These are phyloP conservation scores for Phytophthora tubulina DNA, from an alignment of 352 stramenopile genomes.

Conservation along the genomic window DNA sequence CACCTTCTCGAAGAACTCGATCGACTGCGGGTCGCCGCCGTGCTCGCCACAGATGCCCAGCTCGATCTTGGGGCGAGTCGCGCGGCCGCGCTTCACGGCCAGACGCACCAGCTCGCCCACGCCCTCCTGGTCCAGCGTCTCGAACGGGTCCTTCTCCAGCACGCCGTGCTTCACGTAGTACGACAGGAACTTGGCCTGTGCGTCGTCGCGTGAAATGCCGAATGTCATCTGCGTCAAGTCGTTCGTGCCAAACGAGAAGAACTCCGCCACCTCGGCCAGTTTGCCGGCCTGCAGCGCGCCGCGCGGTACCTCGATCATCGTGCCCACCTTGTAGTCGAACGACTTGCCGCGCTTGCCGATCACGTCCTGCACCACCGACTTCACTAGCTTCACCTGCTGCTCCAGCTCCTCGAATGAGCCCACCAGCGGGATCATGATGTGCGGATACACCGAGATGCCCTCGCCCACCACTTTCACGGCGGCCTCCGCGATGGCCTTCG, in stretches of 20 bases:
- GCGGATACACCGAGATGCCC: conserved; percentile 35
- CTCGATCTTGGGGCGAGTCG: conserved; percentile 28
- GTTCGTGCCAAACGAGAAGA: conserved; percentile 42
- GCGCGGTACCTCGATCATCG: conserved; percentile 39
- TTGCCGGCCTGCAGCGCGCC: conserved; percentile 35
- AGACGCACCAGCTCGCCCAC: conserved; percentile 37
- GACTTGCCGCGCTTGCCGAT: conserved; percentile 33
- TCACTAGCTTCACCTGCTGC: conserved; percentile 40
- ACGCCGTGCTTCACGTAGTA: conserved; percentile 37
- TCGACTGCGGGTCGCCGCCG: conserved; percentile 35
- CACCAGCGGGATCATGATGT: conserved; percentile 36
- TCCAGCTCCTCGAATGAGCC: conserved; percentile 38
- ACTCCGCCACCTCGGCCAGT: conserved; percentile 38
- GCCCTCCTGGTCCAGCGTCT: conserved; percentile 41
- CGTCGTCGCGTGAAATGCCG: conserved; percentile 35
- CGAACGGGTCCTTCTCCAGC: conserved; percentile 41
- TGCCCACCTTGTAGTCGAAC: conserved; percentile 42
- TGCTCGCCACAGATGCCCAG: conserved; percentile 27
- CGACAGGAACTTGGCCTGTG: conserved; percentile 41
- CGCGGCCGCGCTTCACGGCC: conserved; percentile 28
- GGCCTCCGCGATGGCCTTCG: conserved; percentile 39
- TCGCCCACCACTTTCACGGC: conserved; percentile 27
- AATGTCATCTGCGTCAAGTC: conserved; percentile 42
- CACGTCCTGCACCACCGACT: conserved; percentile 35
- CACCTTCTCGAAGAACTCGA: conserved; percentile 42